Base-by-base conservation (phyloP, 805 yeast species). In the Blastobotrys attinorum region DNA sequence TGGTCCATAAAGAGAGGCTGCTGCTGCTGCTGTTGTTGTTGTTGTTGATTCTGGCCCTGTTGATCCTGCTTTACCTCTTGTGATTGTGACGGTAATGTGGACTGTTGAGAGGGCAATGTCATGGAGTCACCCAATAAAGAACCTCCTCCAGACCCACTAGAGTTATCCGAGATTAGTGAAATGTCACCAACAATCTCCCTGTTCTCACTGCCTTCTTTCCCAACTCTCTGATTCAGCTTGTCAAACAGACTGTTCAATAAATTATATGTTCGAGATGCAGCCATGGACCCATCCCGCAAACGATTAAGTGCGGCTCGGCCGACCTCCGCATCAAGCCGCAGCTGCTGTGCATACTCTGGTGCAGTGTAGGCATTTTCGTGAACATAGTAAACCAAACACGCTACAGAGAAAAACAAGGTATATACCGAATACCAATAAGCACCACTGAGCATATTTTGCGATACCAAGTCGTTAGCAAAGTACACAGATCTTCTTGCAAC, bases 351-450 rank as follows among this genome's bases (percentile, higher is more conserved):
- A 39, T 48, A 47, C 42, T 60, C 51, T 43, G 53, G 47, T 42
- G 57, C 47, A 44, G 50, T 49, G 38, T 53, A 42, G 45, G 60
- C 56, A 45, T 62, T 65, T 45, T 71, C 76, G 60, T 84, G 90
- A 45, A 77, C 82, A 58, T 87, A 86, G 56, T 81, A 85, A 15
- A 85, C 83, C 53, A 87, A 68, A 56, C 95, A 83, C 0, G 95
- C 94, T 47, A 87, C 87, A 2, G 94, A 80, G 63, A 85, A 86
- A 60, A 87, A 88, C 3, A 88, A 81, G 0, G 96, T 85, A 60
- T 88, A 88, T 57, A 84, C 83, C 4, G 92, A 79, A 58, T 86
- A 88, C 95, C 96, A 87, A 58, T 88, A 89, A 2, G 92, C 83
- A 0, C 95, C 95, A 50, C 80, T 76, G 32, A 88, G 66, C 61